Base-by-base conservation (phyloP, 345 rosid species). In the Garcia nutans region DNA sequence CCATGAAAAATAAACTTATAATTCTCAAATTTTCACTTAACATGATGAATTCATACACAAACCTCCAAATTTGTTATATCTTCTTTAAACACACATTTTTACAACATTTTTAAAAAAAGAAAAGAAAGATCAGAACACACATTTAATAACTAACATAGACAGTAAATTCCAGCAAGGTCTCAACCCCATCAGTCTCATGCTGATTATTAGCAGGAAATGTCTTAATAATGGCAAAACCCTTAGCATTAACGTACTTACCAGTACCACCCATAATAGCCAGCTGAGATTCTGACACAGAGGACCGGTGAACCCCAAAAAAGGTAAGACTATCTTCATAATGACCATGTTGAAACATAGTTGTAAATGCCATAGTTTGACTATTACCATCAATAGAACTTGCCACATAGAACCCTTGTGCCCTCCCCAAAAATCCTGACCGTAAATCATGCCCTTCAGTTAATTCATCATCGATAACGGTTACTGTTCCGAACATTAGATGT, bases 201-300 rank as follows among this genome's bases (percentile, higher is more conserved):
- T 83, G 93, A 47, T 81, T 87, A 3, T 74, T 72, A 1, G 79
- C 87, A 0, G 93, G 85, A 73, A 89, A 82, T 7, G 93, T 90
- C 84, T 92, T 90, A 24, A 92, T 79, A 52, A 86, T 82, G 5
- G 99, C 94, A 44, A 72, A 90, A 0, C 96, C 99, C 69, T 84
- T 82, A 2, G 93, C 93, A 79, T 93, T 90, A 63, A 88, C 93
- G 80, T 86, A 88, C 77, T 88, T 91, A 15, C 99, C 97, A 0
- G 97, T 94, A 15, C 97, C 99, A 50, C 96, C 99, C 97, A 90
- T 93, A 69, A 95, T 76, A 3, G 94, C 88, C 59, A 92, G 76
- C 81, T 90, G 97, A 2, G 97, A 93, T 76, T 93, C 97, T 0
- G 97, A 90, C 33, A 77, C 90, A 2, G 87, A 93, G 1, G 89